A percentile compares a stretch with the other conserved stretches of the same genome.
phyloP scores from a whole-genome alignment of 345 rosid species.

The Excoecaria cochinchinensis region DNA sequence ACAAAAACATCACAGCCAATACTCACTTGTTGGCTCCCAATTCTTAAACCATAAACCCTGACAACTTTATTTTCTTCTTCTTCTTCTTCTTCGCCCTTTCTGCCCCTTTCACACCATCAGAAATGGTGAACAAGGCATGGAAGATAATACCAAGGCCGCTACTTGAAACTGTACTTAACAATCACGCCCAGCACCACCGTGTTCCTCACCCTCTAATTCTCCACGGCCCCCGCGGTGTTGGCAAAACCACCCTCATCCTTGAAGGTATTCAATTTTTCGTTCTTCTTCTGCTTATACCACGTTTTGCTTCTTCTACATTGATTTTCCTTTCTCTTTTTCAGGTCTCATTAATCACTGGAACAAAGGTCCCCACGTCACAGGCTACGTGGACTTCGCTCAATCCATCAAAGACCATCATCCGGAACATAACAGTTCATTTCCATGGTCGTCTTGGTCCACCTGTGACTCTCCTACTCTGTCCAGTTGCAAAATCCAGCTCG shows the following conservation, averaged over 20 bases:
- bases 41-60: not conserved
- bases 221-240: constrained; percentile 98
- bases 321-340: constrained; percentile 22
- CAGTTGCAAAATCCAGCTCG: constrained; percentile 71
- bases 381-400: constrained; percentile 87
- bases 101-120: not conserved
- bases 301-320: not conserved
- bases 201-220: constrained; percentile 90
- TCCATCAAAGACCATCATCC: constrained; percentile 80
- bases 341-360: constrained; percentile 85
- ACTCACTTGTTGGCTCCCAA: too few relatives aligned
- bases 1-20: too few relatives aligned
- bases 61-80: not conserved
- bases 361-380: constrained; percentile 80
- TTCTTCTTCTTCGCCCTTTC: not conserved
- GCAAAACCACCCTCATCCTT: constrained; percentile 90
- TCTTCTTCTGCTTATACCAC: not conserved
- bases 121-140: constrained; percentile 87
- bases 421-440: constrained; percentile 54
- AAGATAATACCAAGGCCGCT: constrained; percentile 78
- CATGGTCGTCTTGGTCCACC: constrained; percentile 88
- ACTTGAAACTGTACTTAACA: constrained; percentile 80
- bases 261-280: constrained; percentile 46
- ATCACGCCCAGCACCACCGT: constrained; percentile 93
- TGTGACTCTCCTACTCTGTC: constrained; percentile 61